Percentiles rank a stretch among this genome's conserved stretches.
These are phyloP conservation scores for Hirsutella thompsonii DNA, from an alignment of 2,329 filamentous ascomycete genomes.

Conservation along the genomic window DNA sequence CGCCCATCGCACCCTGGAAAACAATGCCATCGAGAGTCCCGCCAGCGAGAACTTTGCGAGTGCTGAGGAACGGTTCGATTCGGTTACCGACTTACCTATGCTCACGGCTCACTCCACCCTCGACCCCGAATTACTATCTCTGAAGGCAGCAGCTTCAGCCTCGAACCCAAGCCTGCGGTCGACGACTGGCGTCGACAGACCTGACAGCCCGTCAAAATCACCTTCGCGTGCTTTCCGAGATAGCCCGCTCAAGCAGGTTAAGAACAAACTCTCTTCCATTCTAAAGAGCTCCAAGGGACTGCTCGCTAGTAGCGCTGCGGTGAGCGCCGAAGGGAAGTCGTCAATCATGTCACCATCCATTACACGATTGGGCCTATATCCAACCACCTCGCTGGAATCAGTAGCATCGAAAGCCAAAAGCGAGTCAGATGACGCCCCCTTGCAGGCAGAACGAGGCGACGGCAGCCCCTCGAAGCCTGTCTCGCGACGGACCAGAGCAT, in stretches of 20 bases:
- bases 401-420: constrained; percentile 17
- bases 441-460: constrained; percentile 7
- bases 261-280: constrained; percentile 84
- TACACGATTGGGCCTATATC: constrained; percentile 29
- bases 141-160: constrained; percentile 49
- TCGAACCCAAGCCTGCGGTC: constrained; percentile 41
- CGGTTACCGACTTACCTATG: constrained; percentile 47
- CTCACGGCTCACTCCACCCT: constrained; percentile 12
- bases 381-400: constrained; percentile 35
- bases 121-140: constrained; percentile 12
- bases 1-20: too few relatives aligned
- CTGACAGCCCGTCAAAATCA: constrained; percentile 42
- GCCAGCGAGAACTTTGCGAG: constrained; percentile 2
- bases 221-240: constrained; percentile 47
- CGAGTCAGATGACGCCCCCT: constrained; percentile 10
- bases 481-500: constrained; percentile 41
- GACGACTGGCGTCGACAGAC: constrained; percentile 26
- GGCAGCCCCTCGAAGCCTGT: constrained; percentile 30
- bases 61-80: constrained; percentile 36
- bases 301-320: constrained; percentile 61
- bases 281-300: constrained; percentile 78
- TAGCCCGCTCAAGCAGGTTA: constrained; percentile 80
- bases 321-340: constrained; percentile 48
- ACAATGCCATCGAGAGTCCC: background rate
- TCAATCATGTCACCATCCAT: constrained; percentile 40